phyloP scores from a whole-genome alignment of 129 eudicot genomes.

The Chrysanthemum makinoi region DNA sequence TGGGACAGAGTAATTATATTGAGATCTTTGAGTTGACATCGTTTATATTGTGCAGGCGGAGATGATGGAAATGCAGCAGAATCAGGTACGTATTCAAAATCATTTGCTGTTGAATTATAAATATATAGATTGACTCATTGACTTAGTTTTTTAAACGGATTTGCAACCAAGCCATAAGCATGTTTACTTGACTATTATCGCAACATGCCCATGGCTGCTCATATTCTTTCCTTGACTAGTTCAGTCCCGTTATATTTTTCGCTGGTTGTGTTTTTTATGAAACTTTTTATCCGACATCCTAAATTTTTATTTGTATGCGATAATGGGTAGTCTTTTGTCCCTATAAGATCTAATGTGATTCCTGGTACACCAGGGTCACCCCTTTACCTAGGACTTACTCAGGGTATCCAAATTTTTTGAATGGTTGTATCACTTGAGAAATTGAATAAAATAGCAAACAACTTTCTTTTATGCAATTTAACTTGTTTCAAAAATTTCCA shows the following conservation, averaged over 20 bases:
- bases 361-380: neutral
- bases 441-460: neutral
- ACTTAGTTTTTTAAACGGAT: neutral
- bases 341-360: neutral
- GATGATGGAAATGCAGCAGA: conserved; percentile 81
- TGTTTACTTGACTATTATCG: neutral
- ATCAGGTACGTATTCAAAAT: conserved; percentile 54
- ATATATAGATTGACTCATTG: neutral
- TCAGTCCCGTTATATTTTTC: neutral
- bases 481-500: neutral
- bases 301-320: too few relatives aligned
- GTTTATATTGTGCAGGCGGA: conserved; percentile 46
- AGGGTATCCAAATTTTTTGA: too few relatives aligned
- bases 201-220: neutral
- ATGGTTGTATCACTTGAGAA: neutral
- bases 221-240: conserved; percentile 2
- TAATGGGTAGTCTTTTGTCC: too few relatives aligned
- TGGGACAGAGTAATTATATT: neutral
- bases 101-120: neutral
- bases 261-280: neutral
- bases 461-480: neutral
- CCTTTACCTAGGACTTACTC: neutral
- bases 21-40: conserved; percentile 5
- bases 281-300: neutral
- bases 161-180: neutral